These are phyloP conservation scores for Sporothrix curviconia DNA, from an alignment of 2,329 filamentous ascomycete genomes.

Conservation along the genomic window DNA sequence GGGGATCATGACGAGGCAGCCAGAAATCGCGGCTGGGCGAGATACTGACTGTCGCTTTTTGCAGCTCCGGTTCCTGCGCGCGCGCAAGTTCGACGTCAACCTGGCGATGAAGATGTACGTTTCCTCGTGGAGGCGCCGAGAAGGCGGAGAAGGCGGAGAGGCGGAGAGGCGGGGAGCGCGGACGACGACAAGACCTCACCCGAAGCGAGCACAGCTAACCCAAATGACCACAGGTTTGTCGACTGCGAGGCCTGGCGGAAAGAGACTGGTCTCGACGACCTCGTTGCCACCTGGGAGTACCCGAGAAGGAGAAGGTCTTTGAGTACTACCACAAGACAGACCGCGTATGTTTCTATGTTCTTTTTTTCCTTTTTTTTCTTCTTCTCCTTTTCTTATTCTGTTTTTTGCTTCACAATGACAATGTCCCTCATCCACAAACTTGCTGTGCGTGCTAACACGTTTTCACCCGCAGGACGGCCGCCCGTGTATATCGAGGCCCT, in stretches of 20 bases:
- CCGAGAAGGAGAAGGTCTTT: constrained; percentile 76
- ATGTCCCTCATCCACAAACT: too few relatives aligned
- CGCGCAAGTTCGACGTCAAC: constrained; percentile 88
- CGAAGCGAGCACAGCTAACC: not conserved
- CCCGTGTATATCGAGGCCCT: constrained; percentile 93
- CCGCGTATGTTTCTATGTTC: constrained; percentile 45
- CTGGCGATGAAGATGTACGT: constrained; percentile 79
- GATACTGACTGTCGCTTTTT: not conserved
- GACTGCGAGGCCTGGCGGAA: constrained; percentile 88
- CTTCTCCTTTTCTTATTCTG: not conserved
- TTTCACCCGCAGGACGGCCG: constrained; percentile 79
- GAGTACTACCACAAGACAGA: constrained; percentile 97
- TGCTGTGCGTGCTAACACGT: too few relatives aligned
- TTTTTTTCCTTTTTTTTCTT: not conserved
- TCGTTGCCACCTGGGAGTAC: constrained; percentile 78
- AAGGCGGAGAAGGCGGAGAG: not conserved
- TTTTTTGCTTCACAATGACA: not conserved
- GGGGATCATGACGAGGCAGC: not conserved
- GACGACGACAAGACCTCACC: too few relatives aligned
- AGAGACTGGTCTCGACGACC: constrained; percentile 75
- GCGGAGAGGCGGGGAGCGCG: not conserved
- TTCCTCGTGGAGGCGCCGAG: not conserved
- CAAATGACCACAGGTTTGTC: constrained; percentile 65
- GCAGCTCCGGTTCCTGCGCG: constrained; percentile 81
- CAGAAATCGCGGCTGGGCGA: too few relatives aligned